A percentile compares a stretch with the other conserved stretches of the same genome.
Evolutionary conservation across 176 grass and related monocot genomes (phyloP).

Genomic region (Saccharum officinarum): DNA sequence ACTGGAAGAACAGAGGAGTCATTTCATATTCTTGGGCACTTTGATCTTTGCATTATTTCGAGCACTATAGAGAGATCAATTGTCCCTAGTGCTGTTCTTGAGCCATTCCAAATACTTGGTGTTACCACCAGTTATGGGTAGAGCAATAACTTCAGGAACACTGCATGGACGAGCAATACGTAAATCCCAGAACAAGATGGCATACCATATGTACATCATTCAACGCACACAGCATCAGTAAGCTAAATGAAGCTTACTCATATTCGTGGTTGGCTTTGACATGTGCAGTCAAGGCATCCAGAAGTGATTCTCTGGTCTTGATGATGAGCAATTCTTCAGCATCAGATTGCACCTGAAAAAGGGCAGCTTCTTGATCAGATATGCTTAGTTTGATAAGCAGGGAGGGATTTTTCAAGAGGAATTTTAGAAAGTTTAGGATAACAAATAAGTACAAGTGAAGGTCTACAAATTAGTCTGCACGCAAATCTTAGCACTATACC

Average conservation of each 20-base stretch:
- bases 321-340: constrained; percentile 85
- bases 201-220: not conserved
- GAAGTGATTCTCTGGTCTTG: constrained; percentile 93
- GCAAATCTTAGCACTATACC: constrained; percentile 29
- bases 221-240: not conserved
- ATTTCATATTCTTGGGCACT: not conserved
- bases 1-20: not conserved
- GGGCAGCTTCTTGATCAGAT: not conserved
- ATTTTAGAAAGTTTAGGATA: constrained; percentile 2
- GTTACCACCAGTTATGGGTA: constrained; percentile 87
- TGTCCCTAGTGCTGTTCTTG: constrained; percentile 71
- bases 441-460: not conserved
- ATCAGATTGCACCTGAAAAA: constrained; percentile 79
- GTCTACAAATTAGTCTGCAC: not conserved
- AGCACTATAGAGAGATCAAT: constrained; percentile 23
- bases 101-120: constrained; percentile 90
- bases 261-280: constrained; percentile 85
- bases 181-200: constrained; percentile 14
- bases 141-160: constrained; percentile 83
- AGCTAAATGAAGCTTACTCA: constrained; percentile 48
- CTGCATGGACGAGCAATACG: constrained; percentile 36
- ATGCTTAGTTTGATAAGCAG: not conserved
- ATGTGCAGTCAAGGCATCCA: constrained; percentile 66
- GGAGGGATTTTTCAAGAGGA: not conserved
- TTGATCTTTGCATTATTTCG: not conserved